Evolutionary conservation across 352 stramenopile genomes (phyloP).

Genomic region (Phytophthora brassicae): DNA sequence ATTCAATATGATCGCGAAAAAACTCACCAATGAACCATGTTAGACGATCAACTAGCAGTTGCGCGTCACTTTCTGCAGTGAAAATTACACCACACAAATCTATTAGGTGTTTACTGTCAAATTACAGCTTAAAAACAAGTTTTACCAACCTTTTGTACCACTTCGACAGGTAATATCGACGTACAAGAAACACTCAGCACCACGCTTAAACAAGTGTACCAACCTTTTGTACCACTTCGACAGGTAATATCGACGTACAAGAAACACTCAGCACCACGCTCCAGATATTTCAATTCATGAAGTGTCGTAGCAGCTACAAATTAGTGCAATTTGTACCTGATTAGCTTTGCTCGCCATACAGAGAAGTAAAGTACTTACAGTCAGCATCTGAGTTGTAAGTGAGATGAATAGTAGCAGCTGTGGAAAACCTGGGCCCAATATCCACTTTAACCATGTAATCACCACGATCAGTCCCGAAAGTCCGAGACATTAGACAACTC

Average conservation of each 20-base stretch:
- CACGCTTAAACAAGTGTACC: slow-evolving; percentile 25
- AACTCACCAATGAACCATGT: slow-evolving; percentile 60
- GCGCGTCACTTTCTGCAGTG: slow-evolving; percentile 49
- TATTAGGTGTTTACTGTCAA: background rate
- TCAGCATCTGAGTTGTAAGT: slow-evolving; percentile 72
- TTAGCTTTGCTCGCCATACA: background rate
- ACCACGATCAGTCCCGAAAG: slow-evolving; percentile 38
- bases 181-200: slow-evolving; percentile 70
- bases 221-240: slow-evolving; percentile 54
- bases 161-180: slow-evolving; percentile 55
- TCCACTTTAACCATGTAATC: slow-evolving; percentile 74
- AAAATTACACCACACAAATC: background rate
- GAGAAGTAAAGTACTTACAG: slow-evolving; percentile 40
- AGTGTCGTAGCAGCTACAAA: slow-evolving; percentile 56
- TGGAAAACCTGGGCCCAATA: slow-evolving; percentile 56
- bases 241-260: slow-evolving; percentile 62
- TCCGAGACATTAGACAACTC: slow-evolving; percentile 40
- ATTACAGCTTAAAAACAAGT: background rate
- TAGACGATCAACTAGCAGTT: slow-evolving; percentile 41
- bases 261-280: slow-evolving; percentile 72
- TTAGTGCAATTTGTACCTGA: background rate
- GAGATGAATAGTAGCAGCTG: slow-evolving; percentile 48
- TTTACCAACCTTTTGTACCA: slow-evolving; percentile 52
- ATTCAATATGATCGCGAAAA: slow-evolving; percentile 59
- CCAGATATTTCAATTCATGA: slow-evolving; percentile 72